Conservation (phyloP, 768 basidiomycete genomes). For the Tremella mesenterica region DNA sequence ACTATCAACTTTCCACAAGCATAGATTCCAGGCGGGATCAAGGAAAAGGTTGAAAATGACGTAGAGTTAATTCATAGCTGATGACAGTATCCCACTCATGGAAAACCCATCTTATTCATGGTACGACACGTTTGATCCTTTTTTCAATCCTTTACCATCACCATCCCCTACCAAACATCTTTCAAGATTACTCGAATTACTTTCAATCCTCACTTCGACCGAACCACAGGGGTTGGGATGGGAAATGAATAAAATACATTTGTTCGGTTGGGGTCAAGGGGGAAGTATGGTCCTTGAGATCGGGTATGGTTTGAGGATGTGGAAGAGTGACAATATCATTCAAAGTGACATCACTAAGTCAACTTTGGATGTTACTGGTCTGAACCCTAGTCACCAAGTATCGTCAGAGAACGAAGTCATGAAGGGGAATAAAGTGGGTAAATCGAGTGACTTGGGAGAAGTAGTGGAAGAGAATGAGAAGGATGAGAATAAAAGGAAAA, state of each 20-base stretch:
- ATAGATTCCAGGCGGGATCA: no score
- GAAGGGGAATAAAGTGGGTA: no score
- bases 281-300: constrained; percentile 37
- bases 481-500: no score
- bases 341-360: no score
- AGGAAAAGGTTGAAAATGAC: no score
- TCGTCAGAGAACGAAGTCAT: neutral
- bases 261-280: constrained; percentile 43
- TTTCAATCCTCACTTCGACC: constrained; percentile 16
- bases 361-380: no score
- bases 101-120: constrained; percentile 32
- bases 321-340: no score
- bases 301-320: constrained; percentile 21
- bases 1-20: no score
- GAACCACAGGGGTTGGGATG: constrained; percentile 32
- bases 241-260: constrained; percentile 29
- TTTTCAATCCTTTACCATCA: constrained; percentile 29
- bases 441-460: no score
- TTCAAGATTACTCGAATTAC: constrained; percentile 12
- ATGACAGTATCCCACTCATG: constrained; percentile 29
- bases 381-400: neutral
- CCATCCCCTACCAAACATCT: constrained; percentile 22
- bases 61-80: no score
- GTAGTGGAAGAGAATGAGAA: no score
- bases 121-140: constrained; percentile 33